These are phyloP conservation scores for Dioscorea zingiberensis DNA, from an alignment of 106 monocot genomes.

Conservation along the genomic window DNA sequence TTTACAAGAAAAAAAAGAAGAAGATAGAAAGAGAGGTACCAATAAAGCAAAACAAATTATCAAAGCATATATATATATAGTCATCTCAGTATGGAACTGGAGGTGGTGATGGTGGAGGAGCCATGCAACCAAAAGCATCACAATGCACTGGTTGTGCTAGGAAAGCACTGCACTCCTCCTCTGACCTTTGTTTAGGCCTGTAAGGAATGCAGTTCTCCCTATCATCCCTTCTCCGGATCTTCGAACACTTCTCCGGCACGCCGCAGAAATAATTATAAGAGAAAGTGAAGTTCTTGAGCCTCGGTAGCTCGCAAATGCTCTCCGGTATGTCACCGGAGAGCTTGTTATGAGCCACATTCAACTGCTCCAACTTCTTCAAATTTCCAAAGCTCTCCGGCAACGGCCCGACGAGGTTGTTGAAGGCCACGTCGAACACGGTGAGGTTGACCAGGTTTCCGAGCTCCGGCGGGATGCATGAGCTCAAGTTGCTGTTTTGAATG, in stretches of 20 bases:
- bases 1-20: neutral
- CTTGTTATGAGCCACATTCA: conserved; percentile 61
- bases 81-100: too few relatives aligned
- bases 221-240: conserved; percentile 31
- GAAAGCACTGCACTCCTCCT: conserved; percentile 40
- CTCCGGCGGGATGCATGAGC: conserved; percentile 57
- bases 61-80: neutral
- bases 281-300: conserved; percentile 63
- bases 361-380: conserved; percentile 53
- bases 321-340: conserved; percentile 55
- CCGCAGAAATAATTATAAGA: conserved; percentile 66
- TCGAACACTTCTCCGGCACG: conserved; percentile 42
- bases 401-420: conserved; percentile 42
- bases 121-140: conserved; percentile 23
- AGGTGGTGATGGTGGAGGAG: neutral
- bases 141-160: conserved; percentile 33
- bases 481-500: conserved; percentile 33
- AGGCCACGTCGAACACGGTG: conserved; percentile 68
- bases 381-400: conserved; percentile 55
- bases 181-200: conserved; percentile 41
- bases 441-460: conserved; percentile 47
- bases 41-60: neutral
- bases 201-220: conserved; percentile 42
- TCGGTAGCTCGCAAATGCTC: conserved; percentile 47
- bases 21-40: neutral